phyloP scores from a whole-genome alignment of 768 basidiomycete genomes.

The Chalciporus sphaerocephalus region DNA sequence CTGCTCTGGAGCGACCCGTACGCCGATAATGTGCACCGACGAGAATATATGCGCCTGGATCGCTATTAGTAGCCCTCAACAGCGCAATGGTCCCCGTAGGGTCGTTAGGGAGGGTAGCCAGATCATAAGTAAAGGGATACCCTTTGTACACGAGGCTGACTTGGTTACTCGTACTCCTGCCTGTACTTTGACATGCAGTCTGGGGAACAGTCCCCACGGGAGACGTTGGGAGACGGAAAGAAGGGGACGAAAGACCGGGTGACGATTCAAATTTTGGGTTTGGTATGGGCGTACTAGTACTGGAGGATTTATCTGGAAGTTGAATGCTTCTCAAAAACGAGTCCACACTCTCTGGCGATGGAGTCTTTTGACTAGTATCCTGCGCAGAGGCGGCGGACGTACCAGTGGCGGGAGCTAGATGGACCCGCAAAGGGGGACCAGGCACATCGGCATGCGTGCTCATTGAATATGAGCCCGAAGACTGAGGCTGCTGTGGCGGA shows the following conservation, averaged over 20 bases:
- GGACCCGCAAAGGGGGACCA: not conserved
- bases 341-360: conserved; percentile 17
- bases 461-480: conserved; percentile 4
- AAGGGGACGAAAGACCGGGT: conserved; percentile 3
- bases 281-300: conserved; percentile 9
- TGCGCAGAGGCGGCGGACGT: too few species aligned
- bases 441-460: conserved; percentile 10
- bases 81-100: conserved; percentile 25
- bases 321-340: conserved; percentile 23
- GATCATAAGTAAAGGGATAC: conserved; percentile 27
- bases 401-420: conserved; percentile 12
- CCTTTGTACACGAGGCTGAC: conserved; percentile 27
- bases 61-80: conserved; percentile 26
- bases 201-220: conserved; percentile 6
- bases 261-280: conserved; percentile 4
- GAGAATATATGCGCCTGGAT: conserved; percentile 31
- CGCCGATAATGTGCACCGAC: conserved; percentile 32
- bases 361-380: conserved; percentile 5
- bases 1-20: conserved; percentile 30
- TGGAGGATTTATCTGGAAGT: conserved; percentile 17
- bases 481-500: conserved; percentile 4
- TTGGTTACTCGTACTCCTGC: conserved; percentile 9
- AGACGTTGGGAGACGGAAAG: conserved; percentile 12
- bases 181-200: conserved; percentile 1
- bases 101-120: conserved; percentile 28